Conservation (phyloP, 176 grass and related monocot genomes). For the Elaeis guineensis region DNA sequence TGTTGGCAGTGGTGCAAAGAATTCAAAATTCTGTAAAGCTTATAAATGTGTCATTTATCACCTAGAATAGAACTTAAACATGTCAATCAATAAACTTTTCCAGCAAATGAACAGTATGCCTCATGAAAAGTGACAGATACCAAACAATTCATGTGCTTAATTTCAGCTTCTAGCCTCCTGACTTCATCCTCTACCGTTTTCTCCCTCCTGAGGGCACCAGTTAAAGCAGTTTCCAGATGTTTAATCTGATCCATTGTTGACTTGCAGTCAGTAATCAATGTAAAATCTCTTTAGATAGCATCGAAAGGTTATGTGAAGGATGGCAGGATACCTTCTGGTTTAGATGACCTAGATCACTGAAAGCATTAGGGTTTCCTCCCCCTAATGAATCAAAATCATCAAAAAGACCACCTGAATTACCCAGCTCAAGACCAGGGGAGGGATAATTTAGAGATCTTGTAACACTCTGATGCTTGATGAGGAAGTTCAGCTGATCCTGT, state of each 20-base stretch:
- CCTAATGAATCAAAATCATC: slow-evolving; percentile 30
- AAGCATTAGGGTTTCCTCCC: slow-evolving; percentile 27
- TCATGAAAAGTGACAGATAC: slow-evolving; percentile 21
- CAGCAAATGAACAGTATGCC: no score
- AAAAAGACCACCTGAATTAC: slow-evolving; percentile 33
- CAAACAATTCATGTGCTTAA: slow-evolving; percentile 65
- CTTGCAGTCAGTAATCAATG: slow-evolving; percentile 2
- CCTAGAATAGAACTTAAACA: no score
- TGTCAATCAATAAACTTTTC: no score
- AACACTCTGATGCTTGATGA: slow-evolving; percentile 46
- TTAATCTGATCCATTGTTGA: slow-evolving; percentile 39
- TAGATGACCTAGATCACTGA: slow-evolving; percentile 32
- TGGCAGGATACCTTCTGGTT: slow-evolving; percentile 45
- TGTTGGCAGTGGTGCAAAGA: no score
- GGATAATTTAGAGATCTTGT: slow-evolving; percentile 24
- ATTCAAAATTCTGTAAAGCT: no score
- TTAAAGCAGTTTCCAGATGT: slow-evolving; percentile 62
- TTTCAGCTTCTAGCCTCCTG: slow-evolving; percentile 62
- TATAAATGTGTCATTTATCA: no score
- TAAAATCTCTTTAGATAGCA: no score
- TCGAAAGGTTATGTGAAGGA: no score
- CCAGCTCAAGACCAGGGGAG: slow-evolving; percentile 28
- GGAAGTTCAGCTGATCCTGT: slow-evolving; percentile 57
- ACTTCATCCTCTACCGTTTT: slow-evolving; percentile 51
- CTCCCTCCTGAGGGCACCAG: slow-evolving; percentile 77